phyloP scores from a whole-genome alignment of 768 basidiomycete species.

The Phylloporus sp. region DNA sequence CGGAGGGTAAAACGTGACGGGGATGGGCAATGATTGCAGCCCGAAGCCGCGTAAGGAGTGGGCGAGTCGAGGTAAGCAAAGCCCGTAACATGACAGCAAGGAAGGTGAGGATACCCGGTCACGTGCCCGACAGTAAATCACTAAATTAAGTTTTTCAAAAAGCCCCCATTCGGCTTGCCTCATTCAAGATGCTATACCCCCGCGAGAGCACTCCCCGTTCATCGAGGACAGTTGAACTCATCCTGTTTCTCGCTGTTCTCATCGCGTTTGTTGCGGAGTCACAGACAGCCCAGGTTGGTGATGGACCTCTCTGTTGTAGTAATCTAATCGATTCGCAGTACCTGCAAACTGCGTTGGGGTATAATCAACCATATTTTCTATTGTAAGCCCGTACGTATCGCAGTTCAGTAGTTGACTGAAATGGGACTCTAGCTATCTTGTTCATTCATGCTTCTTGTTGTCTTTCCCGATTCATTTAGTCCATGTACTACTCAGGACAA shows the following conservation, averaged over 20 bases:
- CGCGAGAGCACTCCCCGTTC: background rate
- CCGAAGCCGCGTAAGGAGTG: slow-evolving; percentile 53
- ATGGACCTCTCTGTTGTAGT: background rate
- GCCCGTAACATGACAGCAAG: slow-evolving; percentile 53
- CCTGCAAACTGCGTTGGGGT: slow-evolving; percentile 72
- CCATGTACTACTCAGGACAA: slow-evolving; percentile 51
- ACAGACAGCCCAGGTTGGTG: slow-evolving; percentile 66
- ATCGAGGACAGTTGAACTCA: slow-evolving; percentile 42
- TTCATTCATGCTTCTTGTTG: slow-evolving; percentile 76
- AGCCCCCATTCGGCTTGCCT: background rate
- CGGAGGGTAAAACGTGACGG: slow-evolving; percentile 27
- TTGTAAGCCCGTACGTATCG: slow-evolving; percentile 51
- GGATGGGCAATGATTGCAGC: slow-evolving; percentile 33
- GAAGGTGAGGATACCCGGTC: background rate
- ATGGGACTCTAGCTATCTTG: slow-evolving; percentile 59
- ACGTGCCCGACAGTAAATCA: slow-evolving; percentile 9
- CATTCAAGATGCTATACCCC: background rate
- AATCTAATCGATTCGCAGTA: slow-evolving; percentile 45
- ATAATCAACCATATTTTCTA: slow-evolving; percentile 84
- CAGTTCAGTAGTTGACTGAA: background rate
- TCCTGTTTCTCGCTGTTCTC: slow-evolving; percentile 57
- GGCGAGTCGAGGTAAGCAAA: slow-evolving; percentile 58
- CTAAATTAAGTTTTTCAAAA: background rate
- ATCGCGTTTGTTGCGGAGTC: slow-evolving; percentile 76
- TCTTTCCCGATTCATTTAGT: slow-evolving; percentile 81